Evolutionary conservation across 495 filamentous ascomycete genomes (phyloP), one percentile per base, ranked within the genome.

Genomic region (Stereocaulon alpinum): DNA sequence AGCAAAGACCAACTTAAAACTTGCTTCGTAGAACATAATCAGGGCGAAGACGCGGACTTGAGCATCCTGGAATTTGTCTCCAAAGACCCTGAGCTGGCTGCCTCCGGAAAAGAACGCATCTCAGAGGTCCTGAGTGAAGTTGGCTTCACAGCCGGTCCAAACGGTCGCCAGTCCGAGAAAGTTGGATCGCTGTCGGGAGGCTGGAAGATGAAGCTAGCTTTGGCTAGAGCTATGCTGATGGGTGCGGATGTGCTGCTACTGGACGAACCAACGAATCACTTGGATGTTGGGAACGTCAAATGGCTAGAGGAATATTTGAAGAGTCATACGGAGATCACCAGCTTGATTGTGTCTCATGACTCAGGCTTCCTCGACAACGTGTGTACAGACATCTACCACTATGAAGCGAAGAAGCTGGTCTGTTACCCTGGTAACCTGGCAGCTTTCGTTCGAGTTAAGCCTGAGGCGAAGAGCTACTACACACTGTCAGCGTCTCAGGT

Each of bases 151-250:
- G 73, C 87, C 63, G 91, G 91, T 11, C 89, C 89, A 0, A 86
- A 93, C 62, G 94, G 93, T 59, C 84, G 86, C 30, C 92, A 96
- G 70, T 77, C 82, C 34, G 86, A 94, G 68, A 85, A 81, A 52
- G 94, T 97, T 56, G 92, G 93, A 60, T 95, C 91, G 30, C 77
- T 97, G 20, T 99, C 93, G n/a, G 93, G 93, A 70, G 93, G 93
- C 67, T 99, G 93, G 93, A 97, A 99, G 82, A 99, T 99, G 93
- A 99, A 99, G 83, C 76, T 99, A 57, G 93, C 93, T 58, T 77
- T 99, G 65, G 93, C 94, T 55, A 83, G 93, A 67, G 93, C 93
- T 61, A 97, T 99, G 93, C 80, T 99, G 63, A 86, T 88, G 80
- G 87, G 86, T 69, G 93, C 93, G 40, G 92, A 99, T 72, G 92